These are phyloP conservation scores for Vicia villosa DNA, from an alignment of 306 rosid species.

Conservation along the genomic window DNA sequence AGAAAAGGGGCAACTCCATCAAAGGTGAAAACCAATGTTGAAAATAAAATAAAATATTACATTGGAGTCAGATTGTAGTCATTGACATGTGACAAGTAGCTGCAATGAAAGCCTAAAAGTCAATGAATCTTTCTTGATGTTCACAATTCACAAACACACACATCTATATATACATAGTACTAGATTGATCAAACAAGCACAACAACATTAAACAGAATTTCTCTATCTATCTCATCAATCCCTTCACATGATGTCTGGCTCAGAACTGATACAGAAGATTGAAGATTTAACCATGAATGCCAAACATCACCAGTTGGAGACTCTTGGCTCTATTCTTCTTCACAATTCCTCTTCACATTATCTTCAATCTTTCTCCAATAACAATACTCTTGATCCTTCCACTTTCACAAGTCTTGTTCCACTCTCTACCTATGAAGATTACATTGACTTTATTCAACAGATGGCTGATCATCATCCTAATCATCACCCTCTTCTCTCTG, in stretches of 20 bases:
- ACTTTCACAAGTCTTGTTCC: conserved; percentile 51
- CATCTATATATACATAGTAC: too few relatives aligned
- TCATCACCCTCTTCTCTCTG: conserved; percentile 54
- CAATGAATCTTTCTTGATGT: not conserved
- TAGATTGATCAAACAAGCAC: not conserved
- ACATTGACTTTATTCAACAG: conserved; percentile 46
- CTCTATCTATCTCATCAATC: not conserved
- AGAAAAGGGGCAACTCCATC: too few relatives aligned
- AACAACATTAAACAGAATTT: not conserved
- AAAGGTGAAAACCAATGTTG: not conserved
- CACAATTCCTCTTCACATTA: conserved; percentile 47
- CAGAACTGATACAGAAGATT: conserved; percentile 47
- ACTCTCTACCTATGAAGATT: conserved; percentile 57
- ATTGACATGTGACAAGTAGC: not conserved
- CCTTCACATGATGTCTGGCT: conserved; percentile 37
- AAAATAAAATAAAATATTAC: not conserved
- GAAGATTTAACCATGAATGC: conserved; percentile 50
- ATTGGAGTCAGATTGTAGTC: not conserved
- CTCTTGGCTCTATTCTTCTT: conserved; percentile 50
- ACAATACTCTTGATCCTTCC: conserved; percentile 19
- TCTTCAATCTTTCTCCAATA: conserved; percentile 43
- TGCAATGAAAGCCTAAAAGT: not conserved
- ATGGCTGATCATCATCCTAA: conserved; percentile 37
- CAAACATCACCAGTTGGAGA: conserved; percentile 45
- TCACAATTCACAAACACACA: too few relatives aligned